Evolutionary conservation across 371 early-diverging fungal genomes (phyloP), one percentile per base, ranked within the genome.

Genomic region (Nematocida sp.): DNA sequence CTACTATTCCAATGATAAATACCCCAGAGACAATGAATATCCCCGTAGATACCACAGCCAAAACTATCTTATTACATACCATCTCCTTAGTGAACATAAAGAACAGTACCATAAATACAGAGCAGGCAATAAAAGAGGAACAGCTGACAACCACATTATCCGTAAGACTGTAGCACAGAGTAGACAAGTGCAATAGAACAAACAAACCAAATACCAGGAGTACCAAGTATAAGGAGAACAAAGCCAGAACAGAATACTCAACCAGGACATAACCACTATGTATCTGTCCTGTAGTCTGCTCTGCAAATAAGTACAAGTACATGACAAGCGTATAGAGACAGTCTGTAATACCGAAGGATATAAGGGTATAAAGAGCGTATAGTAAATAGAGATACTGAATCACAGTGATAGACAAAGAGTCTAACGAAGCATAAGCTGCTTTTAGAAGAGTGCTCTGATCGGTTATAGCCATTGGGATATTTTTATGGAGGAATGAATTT

Each of bases 61-160:
- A 7, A 5, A 61, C 45, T 23, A 41, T 29, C 15, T 27, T 45
- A 13, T 27, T 27, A 4, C 11, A 23, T 4, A 61, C 61, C 2
- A 19, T 34, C 19, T 53, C 61, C 37, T 49, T 48, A 19, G 74
- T 70, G 21, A 38, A 17, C 2, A 29, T 1, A 32, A 40, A 70
- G 31, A 60, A 70, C 2, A 70, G 13, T 23, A 70, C 4, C 74
- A 70, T 60, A 35, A 70, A 58, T 11, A 57, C 13, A 19, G 55
- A 62, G 34, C 46, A 70, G 35, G 43, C 27, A 3, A 58, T 25
- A 47, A 60, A 66, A 2, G 74, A 70, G 9, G 57, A 46, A 17
- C 27, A 31, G 27, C 60, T 32, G 13, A 70, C 34, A 3, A 47
- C 74, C 17, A 70, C 41, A 46, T 70, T 70, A 37, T 70, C 74